A percentile compares a stretch with the other conserved stretches of the same genome.
These are phyloP conservation scores for Malbranchea zuffiana DNA, from an alignment of 2,329 filamentous ascomycete genomes.

Conservation along the genomic window DNA sequence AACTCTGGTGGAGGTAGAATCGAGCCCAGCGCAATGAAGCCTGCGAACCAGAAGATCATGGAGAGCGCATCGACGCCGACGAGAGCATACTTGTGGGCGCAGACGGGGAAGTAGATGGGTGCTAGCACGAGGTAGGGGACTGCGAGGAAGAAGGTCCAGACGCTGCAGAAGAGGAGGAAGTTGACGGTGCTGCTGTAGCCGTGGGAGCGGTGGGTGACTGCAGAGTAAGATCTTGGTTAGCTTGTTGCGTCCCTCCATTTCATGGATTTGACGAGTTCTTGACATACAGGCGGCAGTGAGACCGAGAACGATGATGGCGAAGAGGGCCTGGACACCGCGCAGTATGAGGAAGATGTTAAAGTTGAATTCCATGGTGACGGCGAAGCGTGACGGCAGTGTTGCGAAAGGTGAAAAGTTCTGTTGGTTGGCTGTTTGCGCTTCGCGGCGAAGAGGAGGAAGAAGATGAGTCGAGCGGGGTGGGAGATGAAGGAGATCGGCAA, in stretches of 20 bases:
- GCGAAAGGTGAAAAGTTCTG: too few relatives aligned
- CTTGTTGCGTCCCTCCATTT: conserved; percentile 7
- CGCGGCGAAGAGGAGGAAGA: too few relatives aligned
- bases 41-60: conserved; percentile 82
- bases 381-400: too few relatives aligned
- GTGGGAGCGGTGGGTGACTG: conserved; percentile 41
- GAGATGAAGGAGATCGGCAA: too few relatives aligned
- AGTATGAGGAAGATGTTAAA: conserved; percentile 25
- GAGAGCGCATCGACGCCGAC: conserved; percentile 60
- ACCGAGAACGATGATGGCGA: conserved; percentile 64
- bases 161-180: conserved; percentile 68
- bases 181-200: conserved; percentile 49
- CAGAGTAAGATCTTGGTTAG: conserved; percentile 29
- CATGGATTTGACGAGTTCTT: conserved; percentile 6
- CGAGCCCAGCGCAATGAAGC: conserved; percentile 66
- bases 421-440: too few relatives aligned
- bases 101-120: conserved; percentile 49
- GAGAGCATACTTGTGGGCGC: conserved; percentile 55
- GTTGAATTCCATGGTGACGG: conserved; percentile 9
- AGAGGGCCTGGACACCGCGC: conserved; percentile 55
- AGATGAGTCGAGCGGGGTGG: too few relatives aligned
- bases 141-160: conserved; percentile 62
- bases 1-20: conserved; percentile 46
- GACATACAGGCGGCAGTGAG: conserved; percentile 59
- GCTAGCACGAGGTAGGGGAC: conserved; percentile 59